These are phyloP conservation scores for Komagataella kurtzmanii DNA, from an alignment of 805 yeast species.

Conservation along the genomic window DNA sequence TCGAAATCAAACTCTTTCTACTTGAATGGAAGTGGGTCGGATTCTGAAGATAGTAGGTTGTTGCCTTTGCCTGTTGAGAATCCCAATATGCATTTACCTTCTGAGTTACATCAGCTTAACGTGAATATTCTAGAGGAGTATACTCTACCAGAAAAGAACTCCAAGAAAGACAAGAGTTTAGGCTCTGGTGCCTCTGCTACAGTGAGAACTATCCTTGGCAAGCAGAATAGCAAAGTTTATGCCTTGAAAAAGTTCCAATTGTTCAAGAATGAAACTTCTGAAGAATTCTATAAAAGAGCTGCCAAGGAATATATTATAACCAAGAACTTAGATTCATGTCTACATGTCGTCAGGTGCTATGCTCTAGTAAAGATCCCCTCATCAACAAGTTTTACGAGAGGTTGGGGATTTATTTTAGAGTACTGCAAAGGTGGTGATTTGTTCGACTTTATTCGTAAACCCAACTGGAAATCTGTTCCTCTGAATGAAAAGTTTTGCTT, in stretches of 20 bases:
- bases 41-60: constrained; percentile 31
- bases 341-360: constrained; percentile 51
- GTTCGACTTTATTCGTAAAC: constrained; percentile 41
- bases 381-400: constrained; percentile 38
- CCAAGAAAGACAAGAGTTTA: constrained; percentile 29
- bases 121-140: constrained; percentile 45
- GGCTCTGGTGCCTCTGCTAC: constrained; percentile 72
- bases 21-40: constrained; percentile 16
- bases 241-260: constrained; percentile 61
- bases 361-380: constrained; percentile 49
- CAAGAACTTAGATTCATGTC: constrained; percentile 34
- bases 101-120: constrained; percentile 35
- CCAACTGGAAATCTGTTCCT: constrained; percentile 46
- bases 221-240: constrained; percentile 28
- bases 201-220: constrained; percentile 37
- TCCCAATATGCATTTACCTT: constrained; percentile 58
- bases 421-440: constrained; percentile 49
- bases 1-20: constrained; percentile 7
- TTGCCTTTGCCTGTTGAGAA: constrained; percentile 55
- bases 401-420: constrained; percentile 75
- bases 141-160: constrained; percentile 26
- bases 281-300: constrained; percentile 62
- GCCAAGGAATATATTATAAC: constrained; percentile 59
- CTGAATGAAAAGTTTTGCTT: constrained; percentile 47
- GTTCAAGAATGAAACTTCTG: constrained; percentile 51